phyloP scores from a whole-genome alignment of 495 filamentous ascomycete species.

The Beverwykella pulmonaria region DNA sequence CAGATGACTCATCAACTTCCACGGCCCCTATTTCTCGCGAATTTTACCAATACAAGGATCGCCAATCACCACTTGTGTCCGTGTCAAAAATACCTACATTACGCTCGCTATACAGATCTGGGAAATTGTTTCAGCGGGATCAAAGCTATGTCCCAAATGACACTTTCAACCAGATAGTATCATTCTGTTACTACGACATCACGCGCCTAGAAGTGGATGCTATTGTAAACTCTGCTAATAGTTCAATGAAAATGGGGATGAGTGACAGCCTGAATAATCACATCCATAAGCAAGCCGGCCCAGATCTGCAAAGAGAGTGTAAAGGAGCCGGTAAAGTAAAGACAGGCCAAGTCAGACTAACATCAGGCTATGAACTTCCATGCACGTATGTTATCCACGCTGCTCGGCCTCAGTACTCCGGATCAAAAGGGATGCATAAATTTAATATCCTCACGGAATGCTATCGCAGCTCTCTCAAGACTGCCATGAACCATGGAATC shows the following conservation, averaged over 20 bases:
- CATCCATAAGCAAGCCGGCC: constrained; percentile 29
- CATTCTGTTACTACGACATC: constrained; percentile 25
- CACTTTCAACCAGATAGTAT: constrained; percentile 22
- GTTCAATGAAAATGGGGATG: constrained; percentile 3
- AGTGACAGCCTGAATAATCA: constrained; percentile 11
- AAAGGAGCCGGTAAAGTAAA: constrained; percentile 9
- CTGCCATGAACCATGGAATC: constrained; percentile 17
- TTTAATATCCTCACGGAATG: constrained; percentile 28
- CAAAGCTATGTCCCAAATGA: constrained; percentile 30
- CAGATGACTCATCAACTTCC: constrained; percentile 3
- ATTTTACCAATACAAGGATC: neutral
- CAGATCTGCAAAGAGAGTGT: constrained; percentile 21
- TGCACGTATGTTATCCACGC: constrained; percentile 27
- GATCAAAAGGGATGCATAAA: constrained; percentile 5
- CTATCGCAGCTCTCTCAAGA: constrained; percentile 24
- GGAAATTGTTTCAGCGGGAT: constrained; percentile 23
- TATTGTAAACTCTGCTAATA: constrained; percentile 32
- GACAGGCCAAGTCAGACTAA: constrained; percentile 1
- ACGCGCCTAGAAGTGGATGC: constrained; percentile 26
- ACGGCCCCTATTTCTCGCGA: neutral
- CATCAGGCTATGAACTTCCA: constrained; percentile 9
- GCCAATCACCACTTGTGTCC: neutral
- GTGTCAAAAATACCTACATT: constrained; percentile 15
- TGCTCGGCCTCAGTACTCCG: constrained; percentile 20
- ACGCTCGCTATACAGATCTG: constrained; percentile 12